Evolutionary conservation across 2,329 filamentous ascomycete genomes (phyloP).

Genomic region (Fusarium graminum): DNA sequence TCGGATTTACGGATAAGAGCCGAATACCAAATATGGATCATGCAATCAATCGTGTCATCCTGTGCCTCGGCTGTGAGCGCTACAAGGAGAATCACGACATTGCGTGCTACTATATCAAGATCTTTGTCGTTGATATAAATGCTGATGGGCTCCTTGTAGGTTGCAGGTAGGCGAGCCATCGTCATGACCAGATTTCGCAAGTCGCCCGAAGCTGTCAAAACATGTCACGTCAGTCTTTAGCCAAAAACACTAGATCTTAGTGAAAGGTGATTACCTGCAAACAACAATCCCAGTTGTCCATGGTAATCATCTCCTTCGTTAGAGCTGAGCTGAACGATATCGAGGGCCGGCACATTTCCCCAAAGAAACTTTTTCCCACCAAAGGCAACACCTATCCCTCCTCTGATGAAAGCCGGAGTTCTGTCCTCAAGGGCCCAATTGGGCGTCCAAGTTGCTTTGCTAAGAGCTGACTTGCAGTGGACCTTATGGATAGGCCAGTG

Average conservation of each 20-base stretch:
- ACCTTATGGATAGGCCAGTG: not conserved
- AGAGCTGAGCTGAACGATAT: conserved; percentile 15
- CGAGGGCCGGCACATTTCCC: conserved; percentile 24
- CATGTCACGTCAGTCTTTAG: no score
- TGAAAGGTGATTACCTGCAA: conserved; percentile 2
- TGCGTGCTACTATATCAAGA: conserved; percentile 23
- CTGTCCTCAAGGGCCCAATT: not conserved
- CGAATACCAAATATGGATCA: conserved; percentile 33
- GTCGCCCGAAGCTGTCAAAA: conserved; percentile 23
- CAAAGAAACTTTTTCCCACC: conserved; percentile 11
- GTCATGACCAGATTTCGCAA: conserved; percentile 24
- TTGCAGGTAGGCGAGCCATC: conserved; percentile 1
- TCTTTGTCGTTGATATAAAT: conserved; percentile 24
- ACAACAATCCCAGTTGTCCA: conserved; percentile 12
- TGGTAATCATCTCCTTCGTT: conserved; percentile 17
- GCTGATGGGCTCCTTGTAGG: not conserved
- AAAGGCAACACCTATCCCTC: not conserved
- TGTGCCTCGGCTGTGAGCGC: not conserved
- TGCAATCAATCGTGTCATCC: conserved; percentile 4
- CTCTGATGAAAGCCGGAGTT: conserved; percentile 1
- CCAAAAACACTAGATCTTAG: no score
- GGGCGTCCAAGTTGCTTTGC: not conserved
- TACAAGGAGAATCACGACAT: conserved; percentile 19
- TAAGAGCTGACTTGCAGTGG: not conserved
- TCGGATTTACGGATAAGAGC: conserved; percentile 13